Percentiles rank a stretch among this genome's conserved stretches.
phyloP scores from a whole-genome alignment of 2,329 filamentous ascomycete species.

The Penicillium rolfsii region DNA sequence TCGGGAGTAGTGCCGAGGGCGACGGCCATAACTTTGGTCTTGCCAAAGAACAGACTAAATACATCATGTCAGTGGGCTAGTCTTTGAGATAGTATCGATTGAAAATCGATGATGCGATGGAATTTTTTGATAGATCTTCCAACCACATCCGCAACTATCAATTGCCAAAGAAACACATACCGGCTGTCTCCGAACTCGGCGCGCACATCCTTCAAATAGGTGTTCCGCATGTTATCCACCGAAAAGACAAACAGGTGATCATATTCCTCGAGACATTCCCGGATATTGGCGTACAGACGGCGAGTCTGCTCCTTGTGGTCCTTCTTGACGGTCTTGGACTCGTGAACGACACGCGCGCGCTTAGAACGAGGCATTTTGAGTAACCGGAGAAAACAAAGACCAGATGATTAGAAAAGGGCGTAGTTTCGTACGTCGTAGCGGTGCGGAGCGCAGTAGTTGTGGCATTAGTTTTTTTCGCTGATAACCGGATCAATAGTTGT shows the following conservation, averaged over 20 bases:
- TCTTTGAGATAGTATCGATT: not conserved
- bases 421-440: conserved; percentile 27
- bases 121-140: not conserved
- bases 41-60: conserved; percentile 90
- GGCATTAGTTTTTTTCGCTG: conserved; percentile 41
- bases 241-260: conserved; percentile 90
- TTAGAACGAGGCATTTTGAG: conserved; percentile 90
- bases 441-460: conserved; percentile 24
- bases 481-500: conserved; percentile 43
- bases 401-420: conserved; percentile 12
- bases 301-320: conserved; percentile 84
- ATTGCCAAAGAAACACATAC: conserved; percentile 55
- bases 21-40: conserved; percentile 98
- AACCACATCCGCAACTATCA: not conserved
- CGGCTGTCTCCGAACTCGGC: conserved; percentile 81
- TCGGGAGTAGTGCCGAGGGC: conserved; percentile 79
- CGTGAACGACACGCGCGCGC: conserved; percentile 83
- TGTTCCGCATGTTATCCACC: conserved; percentile 98
- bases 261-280: conserved; percentile 81
- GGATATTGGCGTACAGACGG: conserved; percentile 84
- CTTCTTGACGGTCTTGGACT: conserved; percentile 92
- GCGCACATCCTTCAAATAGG: conserved; percentile 87
- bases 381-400: conserved; percentile 15
- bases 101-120: not conserved
- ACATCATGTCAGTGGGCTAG: not conserved